Evolutionary conservation across 768 basidiomycete species (phyloP).

Genomic region (Collybiopsis luxurians): DNA sequence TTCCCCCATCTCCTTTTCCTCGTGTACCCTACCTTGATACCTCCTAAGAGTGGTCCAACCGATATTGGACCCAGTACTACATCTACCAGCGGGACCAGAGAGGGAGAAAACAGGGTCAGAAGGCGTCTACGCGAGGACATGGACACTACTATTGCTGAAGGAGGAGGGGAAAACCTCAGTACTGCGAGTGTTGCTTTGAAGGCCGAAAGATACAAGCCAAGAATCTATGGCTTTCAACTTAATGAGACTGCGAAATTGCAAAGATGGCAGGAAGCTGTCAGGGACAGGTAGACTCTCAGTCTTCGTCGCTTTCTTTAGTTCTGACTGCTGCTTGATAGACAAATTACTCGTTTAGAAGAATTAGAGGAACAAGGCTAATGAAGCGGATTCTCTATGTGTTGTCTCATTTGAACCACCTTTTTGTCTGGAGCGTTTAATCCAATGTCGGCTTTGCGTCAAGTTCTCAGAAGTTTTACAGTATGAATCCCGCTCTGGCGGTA

Average conservation of each 20-base stretch:
- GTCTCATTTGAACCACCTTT: not conserved
- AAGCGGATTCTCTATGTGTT: not conserved
- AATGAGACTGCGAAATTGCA: conserved; percentile 92
- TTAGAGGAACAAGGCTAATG: conserved; percentile 29
- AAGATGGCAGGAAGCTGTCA: conserved; percentile 92
- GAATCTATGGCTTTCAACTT: conserved; percentile 96
- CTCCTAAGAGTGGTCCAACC: conserved; percentile 64
- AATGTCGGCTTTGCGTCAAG: not conserved
- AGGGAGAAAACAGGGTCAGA: conserved; percentile 30
- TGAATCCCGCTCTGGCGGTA: no score
- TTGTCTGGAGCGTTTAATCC: not conserved
- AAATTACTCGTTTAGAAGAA: conserved; percentile 49
- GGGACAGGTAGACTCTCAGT: conserved; percentile 65
- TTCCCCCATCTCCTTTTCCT: conserved; percentile 97
- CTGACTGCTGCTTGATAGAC: conserved; percentile 25
- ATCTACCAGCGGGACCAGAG: conserved; percentile 4
- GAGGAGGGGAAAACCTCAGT: conserved; percentile 64
- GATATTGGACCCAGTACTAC: conserved; percentile 18
- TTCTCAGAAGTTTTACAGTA: not conserved
- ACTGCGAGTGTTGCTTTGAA: conserved; percentile 84
- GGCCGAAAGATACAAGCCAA: conserved; percentile 88
- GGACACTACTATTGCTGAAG: conserved; percentile 53
- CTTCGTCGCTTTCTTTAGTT: not conserved
- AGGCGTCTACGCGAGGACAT: conserved; percentile 47
- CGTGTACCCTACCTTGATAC: conserved; percentile 92